These are phyloP conservation scores for Acrocalymma vagum DNA, from an alignment of 2,329 filamentous ascomycete species.

Conservation along the genomic window DNA sequence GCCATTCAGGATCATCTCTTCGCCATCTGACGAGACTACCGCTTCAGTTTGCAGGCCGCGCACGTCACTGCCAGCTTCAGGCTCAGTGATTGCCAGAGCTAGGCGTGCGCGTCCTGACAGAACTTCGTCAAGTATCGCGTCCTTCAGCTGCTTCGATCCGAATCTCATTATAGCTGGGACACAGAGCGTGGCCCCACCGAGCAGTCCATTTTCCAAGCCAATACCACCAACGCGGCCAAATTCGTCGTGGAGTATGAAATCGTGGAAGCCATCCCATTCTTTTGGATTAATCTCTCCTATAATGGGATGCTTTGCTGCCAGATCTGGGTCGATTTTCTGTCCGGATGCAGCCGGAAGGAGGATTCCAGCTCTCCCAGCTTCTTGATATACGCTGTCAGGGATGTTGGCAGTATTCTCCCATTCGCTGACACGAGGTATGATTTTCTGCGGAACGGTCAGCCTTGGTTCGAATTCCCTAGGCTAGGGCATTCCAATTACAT, in stretches of 20 bases:
- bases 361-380: slow-evolving; percentile 5
- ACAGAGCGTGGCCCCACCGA: slow-evolving; percentile 2
- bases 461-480: too few relatives aligned
- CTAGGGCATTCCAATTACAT: background rate
- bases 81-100: slow-evolving; percentile 8
- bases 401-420: slow-evolving; percentile 3
- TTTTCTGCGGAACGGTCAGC: slow-evolving; percentile 5
- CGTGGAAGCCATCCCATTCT: slow-evolving; percentile 13
- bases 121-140: background rate
- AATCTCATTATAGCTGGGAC: slow-evolving; percentile 5
- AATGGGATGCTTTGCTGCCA: slow-evolving; percentile 2
- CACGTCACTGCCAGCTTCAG: slow-evolving; percentile 7
- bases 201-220: slow-evolving; percentile 4
- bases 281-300: background rate
- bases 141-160: slow-evolving; percentile 4
- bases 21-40: slow-evolving; percentile 32
- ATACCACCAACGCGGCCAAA: slow-evolving; percentile 7
- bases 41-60: background rate
- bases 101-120: background rate
- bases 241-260: slow-evolving; percentile 8
- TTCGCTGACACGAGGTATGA: background rate
- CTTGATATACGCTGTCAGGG: background rate
- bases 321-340: background rate
- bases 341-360: slow-evolving; percentile 5
- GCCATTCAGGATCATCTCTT: background rate